Base-by-base conservation (phyloP, 148 eudicot species). In the Camellia granthamiana region DNA sequence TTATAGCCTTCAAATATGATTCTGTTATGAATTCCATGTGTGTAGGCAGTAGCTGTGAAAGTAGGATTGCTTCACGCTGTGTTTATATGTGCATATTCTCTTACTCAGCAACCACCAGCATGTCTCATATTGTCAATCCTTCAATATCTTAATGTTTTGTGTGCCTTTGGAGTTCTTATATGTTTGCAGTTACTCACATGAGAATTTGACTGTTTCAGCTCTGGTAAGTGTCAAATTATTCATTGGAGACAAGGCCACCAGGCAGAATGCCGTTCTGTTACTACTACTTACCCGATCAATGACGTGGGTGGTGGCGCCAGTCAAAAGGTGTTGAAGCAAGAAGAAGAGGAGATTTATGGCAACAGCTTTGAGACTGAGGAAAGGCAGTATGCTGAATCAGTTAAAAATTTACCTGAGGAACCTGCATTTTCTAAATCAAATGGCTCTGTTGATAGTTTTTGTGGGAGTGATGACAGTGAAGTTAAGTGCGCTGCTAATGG, bases 191-290 rank as follows among this genome's bases (percentile, higher is more conserved):
- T 67, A 21, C 68, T 77, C 44, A 38, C 72, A n/a, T 44, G 60
- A 38, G 43, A 46, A 51, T 78, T 73, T 76, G 62, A 55, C 43
- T 55, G 69, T 87, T 88, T 83, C 93, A 95, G 98, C 85, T 92
- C 98, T 73, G 92, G 95, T 77, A 92, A 92, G 87, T 95, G 98
- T 83, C 98, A 95, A 87, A 90, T 92, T 52, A 46, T 89, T 74
- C 97, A 95, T 63, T 95, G 98, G 98, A 91, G 98, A 81, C 91
- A 86, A 86, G 97, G 95, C 71, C 98, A 95, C 86, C 92, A 89
- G 88, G 87, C 89, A 67, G 92, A 92, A 58, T 94, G 98, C 74
- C 88, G 58, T 63, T 93, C 90, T 47, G 80, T 88, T 43, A 69
- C 77, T 13, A 69, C 61, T 52, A 49, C 59, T 79, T 64, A 75